Conservation (phyloP, 129 eudicot genomes). For the Deinandra increscens region DNA sequence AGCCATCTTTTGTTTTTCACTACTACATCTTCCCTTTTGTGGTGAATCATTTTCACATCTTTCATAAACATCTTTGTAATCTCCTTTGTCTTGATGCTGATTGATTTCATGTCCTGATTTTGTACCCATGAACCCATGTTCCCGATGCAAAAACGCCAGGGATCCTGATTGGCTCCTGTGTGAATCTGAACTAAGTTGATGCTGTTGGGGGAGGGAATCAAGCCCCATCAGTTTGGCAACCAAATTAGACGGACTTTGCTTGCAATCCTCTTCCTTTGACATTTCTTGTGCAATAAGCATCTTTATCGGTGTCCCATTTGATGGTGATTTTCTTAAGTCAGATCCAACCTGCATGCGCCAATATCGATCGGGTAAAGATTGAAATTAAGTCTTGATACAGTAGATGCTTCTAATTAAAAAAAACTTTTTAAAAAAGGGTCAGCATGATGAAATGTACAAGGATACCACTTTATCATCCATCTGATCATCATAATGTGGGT, state of each 20-base stretch:
- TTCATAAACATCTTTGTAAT: slow-evolving; percentile 66
- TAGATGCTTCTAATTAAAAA: slow-evolving; percentile 10
- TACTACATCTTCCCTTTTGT: slow-evolving; percentile 44
- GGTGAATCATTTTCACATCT: slow-evolving; percentile 58
- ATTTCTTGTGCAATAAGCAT: slow-evolving; percentile 91
- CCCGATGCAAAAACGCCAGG: slow-evolving; percentile 21
- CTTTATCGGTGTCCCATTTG: slow-evolving; percentile 73
- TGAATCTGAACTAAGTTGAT: slow-evolving; percentile 40
- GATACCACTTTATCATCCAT: slow-evolving; percentile 63
- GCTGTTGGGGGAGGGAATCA: slow-evolving; percentile 58
- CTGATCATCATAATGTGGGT: slow-evolving; percentile 58
- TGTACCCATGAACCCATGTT: slow-evolving; percentile 15
- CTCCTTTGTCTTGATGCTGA: slow-evolving; percentile 41
- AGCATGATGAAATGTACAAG: neutral
- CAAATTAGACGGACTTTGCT: slow-evolving; percentile 66
- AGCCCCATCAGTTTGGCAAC: slow-evolving; percentile 97
- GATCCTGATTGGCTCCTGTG: slow-evolving; percentile 46
- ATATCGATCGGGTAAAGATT: slow-evolving; percentile 4
- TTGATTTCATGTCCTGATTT: slow-evolving; percentile 25
- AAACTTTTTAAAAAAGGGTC: too few relatives aligned
- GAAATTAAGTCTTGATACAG: neutral
- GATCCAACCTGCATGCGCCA: slow-evolving; percentile 52
- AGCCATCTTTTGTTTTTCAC: slow-evolving; percentile 50
- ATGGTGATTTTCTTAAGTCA: slow-evolving; percentile 11
- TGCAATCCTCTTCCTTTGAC: slow-evolving; percentile 70